Conservation (phyloP, 2,329 filamentous ascomycete species). For the Penicillium decumbens region DNA sequence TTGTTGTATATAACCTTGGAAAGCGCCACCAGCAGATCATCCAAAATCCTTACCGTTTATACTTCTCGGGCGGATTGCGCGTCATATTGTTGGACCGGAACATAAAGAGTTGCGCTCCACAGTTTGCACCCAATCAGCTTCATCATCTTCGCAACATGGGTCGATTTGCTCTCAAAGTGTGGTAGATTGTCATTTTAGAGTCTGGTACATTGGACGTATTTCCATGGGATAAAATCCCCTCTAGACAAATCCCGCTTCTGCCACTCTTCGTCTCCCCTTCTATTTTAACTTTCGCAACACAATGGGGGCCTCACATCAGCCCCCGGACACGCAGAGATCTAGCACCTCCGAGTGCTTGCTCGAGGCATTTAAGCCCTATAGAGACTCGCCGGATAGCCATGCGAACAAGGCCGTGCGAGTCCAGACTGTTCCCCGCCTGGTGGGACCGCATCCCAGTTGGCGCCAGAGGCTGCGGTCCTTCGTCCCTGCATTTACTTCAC, state of each 20-base stretch:
- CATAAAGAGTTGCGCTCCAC: not conserved
- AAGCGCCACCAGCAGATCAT: slow-evolving; percentile 21
- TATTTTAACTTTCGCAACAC: not conserved
- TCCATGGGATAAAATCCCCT: not conserved
- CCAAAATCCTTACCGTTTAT: slow-evolving; percentile 5
- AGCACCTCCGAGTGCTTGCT: slow-evolving; percentile 9
- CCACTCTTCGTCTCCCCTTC: not conserved
- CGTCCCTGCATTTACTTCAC: slow-evolving; percentile 9
- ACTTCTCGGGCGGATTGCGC: not conserved
- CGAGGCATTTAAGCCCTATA: slow-evolving; percentile 15
- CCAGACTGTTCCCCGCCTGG: slow-evolving; percentile 5
- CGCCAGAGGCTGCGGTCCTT: slow-evolving; percentile 10
- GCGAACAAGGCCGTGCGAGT: not conserved
- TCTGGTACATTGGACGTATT: not conserved
- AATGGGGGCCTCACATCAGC: slow-evolving; percentile 8
- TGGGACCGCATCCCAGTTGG: slow-evolving; percentile 16
- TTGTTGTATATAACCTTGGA: slow-evolving; percentile 19
- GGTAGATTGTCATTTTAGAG: not conserved
- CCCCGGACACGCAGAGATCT: not conserved
- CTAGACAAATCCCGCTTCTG: not conserved
- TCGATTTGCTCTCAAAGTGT: not conserved
- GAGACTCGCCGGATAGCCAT: slow-evolving; percentile 11
- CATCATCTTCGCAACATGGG: slow-evolving; percentile 10
- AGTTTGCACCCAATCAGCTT: slow-evolving; percentile 8
- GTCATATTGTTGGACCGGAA: not conserved